Evolutionary conservation across 495 filamentous ascomycete genomes (phyloP), one percentile per base, ranked within the genome.

Genomic region (Neurospora cerealis): DNA sequence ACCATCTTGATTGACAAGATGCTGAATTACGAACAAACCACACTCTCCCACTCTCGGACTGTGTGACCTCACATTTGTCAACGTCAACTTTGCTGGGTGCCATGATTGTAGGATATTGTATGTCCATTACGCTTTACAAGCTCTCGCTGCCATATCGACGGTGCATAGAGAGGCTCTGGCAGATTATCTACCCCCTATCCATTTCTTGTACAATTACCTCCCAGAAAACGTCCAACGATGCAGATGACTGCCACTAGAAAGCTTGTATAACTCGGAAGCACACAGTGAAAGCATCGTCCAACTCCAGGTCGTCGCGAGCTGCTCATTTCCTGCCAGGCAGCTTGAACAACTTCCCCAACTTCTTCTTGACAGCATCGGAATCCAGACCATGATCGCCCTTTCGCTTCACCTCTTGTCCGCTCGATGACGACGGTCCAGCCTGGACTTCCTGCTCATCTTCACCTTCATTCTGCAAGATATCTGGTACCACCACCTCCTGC

Each of bases 301-400:
- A 42, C 15, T 10, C 8, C 21, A 21, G 54, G 54, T 15, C 15
- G 28, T 34, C 69, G 69, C 70, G 42, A 73, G 36, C 44, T 34
- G 11, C 73, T 83, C 73, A 84, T 75, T 88, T 87, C 80, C 87
- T 88, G 11, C 83, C 88, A 6, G 86, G 87, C 70, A 90, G 78
- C 77, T 93, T 93, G 34, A 93, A 81, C 88, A 91, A 93, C 81
- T 92, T 93, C 4, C 91, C 88, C 73, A 93, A 81, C 76, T 86
- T 86, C 79, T 86, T 85, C 36, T 75, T 78, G 11, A 81, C 77
- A 15, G 78, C 80, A 2, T 84, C 83, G n/a, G 78, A 71, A 54
- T 80, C 78, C 62, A 77, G 37, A 9, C 83, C 85, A 41, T 79
- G 80, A 74, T 84, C 89, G 75, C 74, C 83, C 78, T 83, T 86